These are phyloP conservation scores for Leucocoprinus birnbaumii DNA, from an alignment of 768 basidiomycete genomes.

Conservation along the genomic window DNA sequence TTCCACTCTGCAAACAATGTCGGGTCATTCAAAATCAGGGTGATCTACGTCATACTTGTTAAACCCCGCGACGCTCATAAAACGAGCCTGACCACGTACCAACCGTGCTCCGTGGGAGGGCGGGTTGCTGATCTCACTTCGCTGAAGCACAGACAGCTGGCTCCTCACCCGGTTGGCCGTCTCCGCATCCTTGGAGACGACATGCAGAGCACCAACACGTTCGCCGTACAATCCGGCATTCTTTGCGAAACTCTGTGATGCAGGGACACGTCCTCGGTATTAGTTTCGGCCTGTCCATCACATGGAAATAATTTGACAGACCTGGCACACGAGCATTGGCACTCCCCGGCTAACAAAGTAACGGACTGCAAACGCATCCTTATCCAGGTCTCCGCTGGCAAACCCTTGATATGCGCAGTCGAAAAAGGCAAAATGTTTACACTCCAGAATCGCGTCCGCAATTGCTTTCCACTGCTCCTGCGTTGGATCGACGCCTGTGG, in stretches of 20 bases:
- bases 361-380: conserved; percentile 89
- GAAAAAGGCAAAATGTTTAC: conserved; percentile 87
- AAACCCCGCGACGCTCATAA: not conserved
- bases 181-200: conserved; percentile 64
- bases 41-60: conserved; percentile 43
- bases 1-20: conserved; percentile 87
- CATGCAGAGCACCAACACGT: conserved; percentile 90
- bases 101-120: conserved; percentile 88
- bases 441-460: conserved; percentile 66
- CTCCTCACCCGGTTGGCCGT: conserved; percentile 74
- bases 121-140: conserved; percentile 95
- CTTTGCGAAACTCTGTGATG: conserved; percentile 86
- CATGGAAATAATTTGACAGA: conserved; percentile 43
- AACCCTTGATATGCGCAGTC: conserved; percentile 98
- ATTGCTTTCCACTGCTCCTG: conserved; percentile 81
- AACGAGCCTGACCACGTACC: conserved; percentile 40
- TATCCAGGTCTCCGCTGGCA: conserved; percentile 87
- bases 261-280: too few relatives aligned
- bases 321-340: conserved; percentile 86
- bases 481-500: conserved; percentile 94
- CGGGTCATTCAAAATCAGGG: conserved; percentile 76
- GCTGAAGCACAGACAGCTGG: conserved; percentile 87
- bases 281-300: conserved; percentile 29
- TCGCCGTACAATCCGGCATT: conserved; percentile 96
- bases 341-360: conserved; percentile 78